Evolutionary conservation across 768 basidiomycete species (phyloP), one percentile per base, ranked within the genome.

Genomic region (button mushroom (Agaricus bisporus)): DNA sequence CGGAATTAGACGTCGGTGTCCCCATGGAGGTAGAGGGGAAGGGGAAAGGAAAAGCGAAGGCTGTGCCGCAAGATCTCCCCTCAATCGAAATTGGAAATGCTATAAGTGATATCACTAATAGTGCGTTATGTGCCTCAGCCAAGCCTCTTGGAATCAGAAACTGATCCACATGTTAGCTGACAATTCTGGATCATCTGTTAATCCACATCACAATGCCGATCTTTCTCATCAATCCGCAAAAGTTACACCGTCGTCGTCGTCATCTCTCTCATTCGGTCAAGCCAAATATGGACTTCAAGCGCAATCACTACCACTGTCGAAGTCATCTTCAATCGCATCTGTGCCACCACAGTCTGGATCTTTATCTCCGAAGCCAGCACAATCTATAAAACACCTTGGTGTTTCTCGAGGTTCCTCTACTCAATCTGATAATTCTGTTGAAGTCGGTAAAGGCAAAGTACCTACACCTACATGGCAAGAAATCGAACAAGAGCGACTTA

Each of bases 101-200:
- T 42, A 75, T 76, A 60, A 60, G 66, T 35, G 76, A 78, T 58
- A 77, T 78, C 44, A 79, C 76, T 2, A 78, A 79, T 51, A 69
- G 75, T 78, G 58, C 41, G 65, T 59, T 51, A 49, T 46, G 32
- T 7, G 2, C 32, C 11, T 36, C 20, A 29, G 43, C 15, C 45
- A 48, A 29, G 26, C 26, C 3, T 44, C 28, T 29, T 46, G 6
- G 29, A 11, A 17, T 25, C 28, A 5, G 18, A 11, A 15, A 8
- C 47, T 54, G 17, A 46, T 38, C 5, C 5, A n/a, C 41, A 39
- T 48, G 17, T 22, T 37, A 32, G 29, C 41, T 22, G 54, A 38
- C 41, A 63, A 55, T 47, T 58, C 48, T 20, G 51, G 37, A 22
- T 48, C 41, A 44, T 42, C 55, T 25, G 28, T 37, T 5, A 41